phyloP scores from a whole-genome alignment of 208 protist species.

The Wallacemonas collosoma region DNA sequence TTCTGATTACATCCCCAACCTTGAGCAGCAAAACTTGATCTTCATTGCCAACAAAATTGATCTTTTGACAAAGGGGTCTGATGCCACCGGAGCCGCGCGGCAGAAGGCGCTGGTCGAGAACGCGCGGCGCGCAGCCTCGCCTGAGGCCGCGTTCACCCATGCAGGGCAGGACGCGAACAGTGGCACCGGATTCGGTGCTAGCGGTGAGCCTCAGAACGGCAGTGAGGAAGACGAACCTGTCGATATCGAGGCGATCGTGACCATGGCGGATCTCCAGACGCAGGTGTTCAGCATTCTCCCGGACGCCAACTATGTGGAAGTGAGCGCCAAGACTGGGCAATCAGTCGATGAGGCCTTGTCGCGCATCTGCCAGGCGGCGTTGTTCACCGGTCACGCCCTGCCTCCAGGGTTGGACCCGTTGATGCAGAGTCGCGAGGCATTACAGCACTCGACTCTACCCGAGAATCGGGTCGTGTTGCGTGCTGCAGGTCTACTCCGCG shows the following conservation, averaged over 20 bases:
- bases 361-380: slow-evolving; percentile 31
- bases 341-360: slow-evolving; percentile 33
- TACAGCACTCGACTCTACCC: neutral
- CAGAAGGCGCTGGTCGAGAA: slow-evolving; percentile 12
- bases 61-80: slow-evolving; percentile 17
- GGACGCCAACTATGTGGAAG: slow-evolving; percentile 57
- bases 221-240: slow-evolving; percentile 20
- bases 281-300: slow-evolving; percentile 37
- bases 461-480: slow-evolving; percentile 11
- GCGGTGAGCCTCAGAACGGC: neutral
- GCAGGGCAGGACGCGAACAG: too few species aligned
- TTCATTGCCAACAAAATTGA: slow-evolving; percentile 67
- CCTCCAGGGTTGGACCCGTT: neutral
- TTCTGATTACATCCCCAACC: slow-evolving; percentile 31
- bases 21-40: slow-evolving; percentile 44
- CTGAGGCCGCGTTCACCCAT: slow-evolving; percentile 24
- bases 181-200: too few species aligned
- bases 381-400: slow-evolving; percentile 25
- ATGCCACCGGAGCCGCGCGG: neutral
- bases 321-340: slow-evolving; percentile 37
- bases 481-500: slow-evolving; percentile 2
- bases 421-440: neutral
- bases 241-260: slow-evolving; percentile 27
- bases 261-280: slow-evolving; percentile 25
- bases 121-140: slow-evolving; percentile 6